phyloP scores from a whole-genome alignment of 441 rosid genomes.

The Populus trichocarpa region DNA sequence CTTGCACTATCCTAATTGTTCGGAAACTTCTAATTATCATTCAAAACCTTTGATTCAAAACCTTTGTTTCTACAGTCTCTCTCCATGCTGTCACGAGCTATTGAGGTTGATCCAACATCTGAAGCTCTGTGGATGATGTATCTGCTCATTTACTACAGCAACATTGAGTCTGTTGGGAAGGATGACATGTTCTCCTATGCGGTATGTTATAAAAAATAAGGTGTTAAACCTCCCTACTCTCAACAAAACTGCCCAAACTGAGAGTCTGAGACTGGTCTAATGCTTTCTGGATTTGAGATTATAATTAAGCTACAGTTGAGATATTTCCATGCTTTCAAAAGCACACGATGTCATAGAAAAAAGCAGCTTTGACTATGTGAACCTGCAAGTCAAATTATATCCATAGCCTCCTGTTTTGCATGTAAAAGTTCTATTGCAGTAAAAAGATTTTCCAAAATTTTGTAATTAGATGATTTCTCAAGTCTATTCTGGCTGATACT shows the following conservation, averaged over 20 bases:
- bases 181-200: conserved; percentile 74
- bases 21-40: conserved; percentile 9
- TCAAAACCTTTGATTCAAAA: conserved; percentile 24
- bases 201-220: conserved; percentile 43
- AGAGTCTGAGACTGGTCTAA: not conserved
- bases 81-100: conserved; percentile 65
- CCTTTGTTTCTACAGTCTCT: conserved; percentile 66
- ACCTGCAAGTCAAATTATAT: not conserved
- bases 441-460: not conserved
- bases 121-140: conserved; percentile 83
- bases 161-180: conserved; percentile 38
- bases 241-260: not conserved
- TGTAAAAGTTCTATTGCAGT: not conserved
- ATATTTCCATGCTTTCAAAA: not conserved
- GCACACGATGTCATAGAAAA: not conserved
- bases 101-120: conserved; percentile 70
- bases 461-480: not conserved
- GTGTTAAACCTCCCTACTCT: not conserved
- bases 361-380: not conserved
- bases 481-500: not conserved
- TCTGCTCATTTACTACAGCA: conserved; percentile 59
- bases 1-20: conserved; percentile 9
- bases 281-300: not conserved
- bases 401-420: not conserved
- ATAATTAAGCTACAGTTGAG: not conserved